Evolutionary conservation across 352 stramenopile species (phyloP).

Genomic region (Globisporangium okanoganense): DNA sequence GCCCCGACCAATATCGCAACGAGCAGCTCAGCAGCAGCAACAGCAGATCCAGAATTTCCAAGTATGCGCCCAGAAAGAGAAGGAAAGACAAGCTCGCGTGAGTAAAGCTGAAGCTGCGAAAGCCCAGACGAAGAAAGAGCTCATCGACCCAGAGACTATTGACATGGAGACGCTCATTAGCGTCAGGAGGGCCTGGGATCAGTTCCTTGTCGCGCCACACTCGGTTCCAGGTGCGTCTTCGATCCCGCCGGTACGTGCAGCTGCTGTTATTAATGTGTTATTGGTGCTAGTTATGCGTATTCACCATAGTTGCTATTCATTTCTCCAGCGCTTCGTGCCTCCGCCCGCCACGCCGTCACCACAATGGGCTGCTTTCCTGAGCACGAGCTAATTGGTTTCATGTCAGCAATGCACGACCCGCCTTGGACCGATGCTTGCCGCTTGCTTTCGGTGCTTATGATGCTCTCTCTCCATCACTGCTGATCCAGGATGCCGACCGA

Average conservation of each 20-base stretch:
- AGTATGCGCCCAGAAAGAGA: neutral
- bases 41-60: neutral
- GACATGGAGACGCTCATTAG: slow-evolving; percentile 30
- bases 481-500: neutral
- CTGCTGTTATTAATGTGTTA: neutral
- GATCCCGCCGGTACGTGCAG: slow-evolving; percentile 28
- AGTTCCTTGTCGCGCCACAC: slow-evolving; percentile 14
- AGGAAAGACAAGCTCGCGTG: neutral
- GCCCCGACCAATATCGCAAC: neutral
- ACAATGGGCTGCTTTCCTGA: slow-evolving; percentile 11
- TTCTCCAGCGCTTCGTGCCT: slow-evolving; percentile 12
- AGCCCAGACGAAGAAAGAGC: neutral
- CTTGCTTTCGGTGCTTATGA: neutral
- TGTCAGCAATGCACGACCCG: neutral
- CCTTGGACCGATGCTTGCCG: neutral
- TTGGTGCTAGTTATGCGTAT: neutral
- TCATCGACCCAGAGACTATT: slow-evolving; percentile 26
- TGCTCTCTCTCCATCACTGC: neutral
- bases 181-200: slow-evolving; percentile 25
- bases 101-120: neutral
- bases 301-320: neutral
- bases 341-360: slow-evolving; percentile 9
- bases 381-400: neutral
- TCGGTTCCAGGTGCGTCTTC: slow-evolving; percentile 19
- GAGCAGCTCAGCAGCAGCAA: neutral